phyloP scores from a whole-genome alignment of 2,329 filamentous ascomycete species.

The Parastagonospora avenae region DNA sequence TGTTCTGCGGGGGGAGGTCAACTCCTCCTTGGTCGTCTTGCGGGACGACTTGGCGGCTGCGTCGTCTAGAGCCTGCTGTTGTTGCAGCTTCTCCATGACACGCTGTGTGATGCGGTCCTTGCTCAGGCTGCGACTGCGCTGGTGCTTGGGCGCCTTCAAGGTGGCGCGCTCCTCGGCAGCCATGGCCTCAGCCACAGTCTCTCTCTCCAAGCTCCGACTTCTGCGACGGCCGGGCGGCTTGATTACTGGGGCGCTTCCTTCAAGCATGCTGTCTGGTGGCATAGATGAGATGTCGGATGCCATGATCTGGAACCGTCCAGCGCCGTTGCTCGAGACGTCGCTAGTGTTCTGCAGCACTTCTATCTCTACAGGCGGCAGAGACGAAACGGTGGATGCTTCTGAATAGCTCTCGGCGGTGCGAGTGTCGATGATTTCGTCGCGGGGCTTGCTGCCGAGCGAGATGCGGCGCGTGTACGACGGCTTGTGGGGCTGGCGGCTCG shows the following conservation, averaged over 20 bases:
- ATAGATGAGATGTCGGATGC: constrained; percentile 87
- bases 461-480: constrained; percentile 72
- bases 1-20: constrained; percentile 38
- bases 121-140: constrained; percentile 67
- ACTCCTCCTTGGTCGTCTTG: constrained; percentile 35
- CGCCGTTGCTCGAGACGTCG: constrained; percentile 67
- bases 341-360: constrained; percentile 77
- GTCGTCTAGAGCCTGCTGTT: constrained; percentile 55
- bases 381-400: constrained; percentile 78
- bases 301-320: constrained; percentile 68
- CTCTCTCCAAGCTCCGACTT: constrained; percentile 57
- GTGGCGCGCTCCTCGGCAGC: constrained; percentile 45
- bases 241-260: constrained; percentile 54
- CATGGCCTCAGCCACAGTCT: constrained; percentile 33
- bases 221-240: constrained; percentile 53
- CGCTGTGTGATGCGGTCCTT: constrained; percentile 71
- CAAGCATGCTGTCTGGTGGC: constrained; percentile 73
- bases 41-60: constrained; percentile 33
- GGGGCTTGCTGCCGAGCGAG: constrained; percentile 60
- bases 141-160: constrained; percentile 63
- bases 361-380: constrained; percentile 77
- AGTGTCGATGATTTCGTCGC: constrained; percentile 35
- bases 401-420: constrained; percentile 61
- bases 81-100: constrained; percentile 69
- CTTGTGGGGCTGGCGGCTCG: constrained; percentile 69